Evolutionary conservation across 805 yeast species (phyloP), one percentile per base, ranked within the genome.

Genomic region (Clavispora fructus): DNA sequence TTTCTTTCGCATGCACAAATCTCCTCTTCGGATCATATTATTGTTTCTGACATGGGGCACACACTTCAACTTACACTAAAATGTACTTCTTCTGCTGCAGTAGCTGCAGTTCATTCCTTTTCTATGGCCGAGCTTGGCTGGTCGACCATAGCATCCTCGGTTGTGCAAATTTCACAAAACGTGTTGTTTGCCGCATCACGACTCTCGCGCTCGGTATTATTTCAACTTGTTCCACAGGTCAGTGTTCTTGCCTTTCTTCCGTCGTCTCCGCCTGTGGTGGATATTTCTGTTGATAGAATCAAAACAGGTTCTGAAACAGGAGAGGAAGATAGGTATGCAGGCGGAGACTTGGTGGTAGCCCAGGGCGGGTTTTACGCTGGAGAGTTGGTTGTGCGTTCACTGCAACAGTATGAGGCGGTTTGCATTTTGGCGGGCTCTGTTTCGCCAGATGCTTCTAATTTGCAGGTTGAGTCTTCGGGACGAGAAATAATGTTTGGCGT

Each of bases 301-400:
- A 16, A 43, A 40, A 1, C 39, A 44, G 2, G 45, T 33, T 3
- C 23, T 19, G 5, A 19, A 19, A 19, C 5, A 19, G 31, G 6
- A 2, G 29, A 27, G 12, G 29, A 27, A 8, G 29, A 27, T 8
- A 6, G 29, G 12, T 8, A 9, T 9, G 40, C 48, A 19, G 27
- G 26, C 7, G 35, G 42, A 3, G 49, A 50, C 4, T 13, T 66
- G 5, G 47, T 61, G 16, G 44, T 61, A 12, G 61, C 68, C 37
- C 69, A 63, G 42, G 73, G 73, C 12, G 71, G 71, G 1, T 61
- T 63, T 46, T 59, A 65, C 25, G 59, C 64, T 40, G 69, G 71
- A 1, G 71, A 69, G 41, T 48, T 63, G 39, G 25, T 25, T 7
- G 27, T 37, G 17, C 16, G 10, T 5, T n/a, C 40, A 7, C 17